phyloP scores from a whole-genome alignment of 2,329 filamentous ascomycete genomes.

The Diaporthe humulicola region DNA sequence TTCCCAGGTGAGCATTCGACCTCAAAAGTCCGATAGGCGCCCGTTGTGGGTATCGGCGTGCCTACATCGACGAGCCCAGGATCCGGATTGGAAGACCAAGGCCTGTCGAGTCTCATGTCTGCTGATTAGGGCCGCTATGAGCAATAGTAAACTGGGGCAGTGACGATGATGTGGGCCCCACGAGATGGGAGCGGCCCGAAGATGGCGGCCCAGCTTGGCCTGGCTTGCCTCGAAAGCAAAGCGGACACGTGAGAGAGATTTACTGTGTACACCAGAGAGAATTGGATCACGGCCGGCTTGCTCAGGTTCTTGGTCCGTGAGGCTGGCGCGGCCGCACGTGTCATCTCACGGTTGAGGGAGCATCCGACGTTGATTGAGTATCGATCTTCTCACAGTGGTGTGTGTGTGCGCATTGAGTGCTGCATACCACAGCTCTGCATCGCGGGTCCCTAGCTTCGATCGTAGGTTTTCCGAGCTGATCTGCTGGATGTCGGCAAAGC shows the following conservation, averaged over 20 bases:
- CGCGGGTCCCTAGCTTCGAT: conserved; percentile 4
- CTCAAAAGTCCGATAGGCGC: conserved; percentile 34
- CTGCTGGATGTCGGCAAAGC: conserved; percentile 18
- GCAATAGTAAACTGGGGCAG: conserved; percentile 35
- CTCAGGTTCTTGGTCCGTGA: background rate
- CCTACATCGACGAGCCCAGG: conserved; percentile 5
- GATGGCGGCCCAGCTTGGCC: conserved; percentile 3
- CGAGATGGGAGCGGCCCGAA: conserved; percentile 35
- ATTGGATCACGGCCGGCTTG: conserved; percentile 6
- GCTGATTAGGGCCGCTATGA: conserved; percentile 25
- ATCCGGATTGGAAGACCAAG: conserved; percentile 5
- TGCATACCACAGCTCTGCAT: conserved; percentile 28
- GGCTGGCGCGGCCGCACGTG: conserved; percentile 12
- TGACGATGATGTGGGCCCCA: conserved; percentile 34
- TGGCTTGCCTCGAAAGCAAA: background rate
- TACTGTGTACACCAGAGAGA: background rate
- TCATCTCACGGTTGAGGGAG: conserved; percentile 21
- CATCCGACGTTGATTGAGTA: background rate
- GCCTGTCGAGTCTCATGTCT: conserved; percentile 17
- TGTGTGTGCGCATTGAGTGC: background rate
- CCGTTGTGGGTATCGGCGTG: conserved; percentile 32
- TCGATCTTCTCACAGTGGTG: conserved; percentile 21
- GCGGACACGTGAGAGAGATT: background rate
- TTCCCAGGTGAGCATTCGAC: conserved; percentile 18
- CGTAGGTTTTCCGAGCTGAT: conserved; percentile 10